Evolutionary conservation across 2,329 filamentous ascomycete species (phyloP).

Genomic region (Lasiodiplodia citricola): DNA sequence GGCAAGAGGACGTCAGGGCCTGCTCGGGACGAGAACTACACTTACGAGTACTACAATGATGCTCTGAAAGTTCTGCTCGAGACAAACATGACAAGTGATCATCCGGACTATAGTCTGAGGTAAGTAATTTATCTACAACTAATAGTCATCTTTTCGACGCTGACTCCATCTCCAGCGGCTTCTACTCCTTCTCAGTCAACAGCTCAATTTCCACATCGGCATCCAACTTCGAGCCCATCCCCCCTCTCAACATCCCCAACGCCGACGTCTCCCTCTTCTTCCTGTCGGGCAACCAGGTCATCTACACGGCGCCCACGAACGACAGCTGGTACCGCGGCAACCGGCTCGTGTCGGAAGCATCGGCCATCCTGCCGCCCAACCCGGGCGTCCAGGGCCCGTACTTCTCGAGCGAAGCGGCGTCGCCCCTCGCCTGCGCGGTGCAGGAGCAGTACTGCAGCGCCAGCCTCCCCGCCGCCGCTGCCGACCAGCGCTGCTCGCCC

Average conservation of each 20-base stretch:
- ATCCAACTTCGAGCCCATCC: slow-evolving; percentile 33
- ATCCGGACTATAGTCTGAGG: slow-evolving; percentile 6
- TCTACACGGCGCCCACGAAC: slow-evolving; percentile 33
- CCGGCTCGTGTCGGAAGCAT: neutral
- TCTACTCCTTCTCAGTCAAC: slow-evolving; percentile 1
- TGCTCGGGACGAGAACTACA: neutral
- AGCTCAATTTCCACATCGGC: neutral
- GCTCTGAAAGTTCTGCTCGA: neutral
- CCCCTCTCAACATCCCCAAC: slow-evolving; percentile 36
- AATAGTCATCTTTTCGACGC: neutral
- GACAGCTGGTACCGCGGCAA: slow-evolving; percentile 39
- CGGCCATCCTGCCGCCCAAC: neutral
- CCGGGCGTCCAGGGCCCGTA: neutral
- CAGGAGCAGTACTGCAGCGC: slow-evolving; percentile 28
- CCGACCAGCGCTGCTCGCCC: neutral
- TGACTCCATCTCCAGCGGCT: neutral
- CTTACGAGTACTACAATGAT: slow-evolving; percentile 1
- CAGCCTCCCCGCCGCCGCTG: neutral
- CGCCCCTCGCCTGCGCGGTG: slow-evolving; percentile 26
- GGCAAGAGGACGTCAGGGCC: neutral
- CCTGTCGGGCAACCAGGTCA: slow-evolving; percentile 36
- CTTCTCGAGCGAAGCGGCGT: slow-evolving; percentile 22
- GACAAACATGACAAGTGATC: slow-evolving; percentile 1
- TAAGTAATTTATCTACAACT: neutral
- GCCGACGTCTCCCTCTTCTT: slow-evolving; percentile 42